These are phyloP conservation scores for Monosporascus sp. DNA, from an alignment of 2,329 filamentous ascomycete species.

Conservation along the genomic window DNA sequence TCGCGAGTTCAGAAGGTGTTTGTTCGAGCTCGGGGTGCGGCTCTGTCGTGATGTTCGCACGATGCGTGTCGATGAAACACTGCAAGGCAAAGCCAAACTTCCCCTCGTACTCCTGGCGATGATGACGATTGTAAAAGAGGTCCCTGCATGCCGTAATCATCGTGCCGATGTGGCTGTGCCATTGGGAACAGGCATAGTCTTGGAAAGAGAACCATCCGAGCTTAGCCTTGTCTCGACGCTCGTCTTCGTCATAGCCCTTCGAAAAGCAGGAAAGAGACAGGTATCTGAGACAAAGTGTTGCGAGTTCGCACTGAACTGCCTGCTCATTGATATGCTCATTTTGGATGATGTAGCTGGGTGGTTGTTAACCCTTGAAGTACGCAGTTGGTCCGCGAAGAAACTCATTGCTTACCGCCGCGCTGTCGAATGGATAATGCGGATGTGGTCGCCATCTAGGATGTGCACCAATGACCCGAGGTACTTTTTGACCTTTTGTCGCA, in stretches of 20 bases:
- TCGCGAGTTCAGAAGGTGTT: no score
- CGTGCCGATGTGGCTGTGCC: constrained; percentile 22
- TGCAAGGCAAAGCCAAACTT: no score
- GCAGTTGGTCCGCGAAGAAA: background rate
- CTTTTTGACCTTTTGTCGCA: constrained; percentile 13
- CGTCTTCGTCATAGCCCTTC: constrained; percentile 3
- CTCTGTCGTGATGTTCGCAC: no score
- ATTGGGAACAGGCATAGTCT: constrained; percentile 33
- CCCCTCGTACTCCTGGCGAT: no score
- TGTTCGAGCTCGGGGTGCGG: no score
- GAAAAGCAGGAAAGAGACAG: constrained; percentile 29
- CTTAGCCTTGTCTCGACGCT: constrained; percentile 8
- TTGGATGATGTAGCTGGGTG: constrained; percentile 15
- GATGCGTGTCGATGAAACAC: no score
- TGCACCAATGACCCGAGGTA: constrained; percentile 33
- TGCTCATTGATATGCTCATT: constrained; percentile 17
- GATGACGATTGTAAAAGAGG: no score
- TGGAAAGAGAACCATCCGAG: constrained; percentile 31
- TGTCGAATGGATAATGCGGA: constrained; percentile 34
- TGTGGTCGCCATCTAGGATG: constrained; percentile 17
- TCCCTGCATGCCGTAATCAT: no score
- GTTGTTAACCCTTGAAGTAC: background rate
- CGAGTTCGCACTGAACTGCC: constrained; percentile 25
- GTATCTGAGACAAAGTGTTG: constrained; percentile 29
- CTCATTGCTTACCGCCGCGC: constrained; percentile 26